Base-by-base conservation (phyloP, 306 rosid genomes). In the Sicyos edulis region DNA sequence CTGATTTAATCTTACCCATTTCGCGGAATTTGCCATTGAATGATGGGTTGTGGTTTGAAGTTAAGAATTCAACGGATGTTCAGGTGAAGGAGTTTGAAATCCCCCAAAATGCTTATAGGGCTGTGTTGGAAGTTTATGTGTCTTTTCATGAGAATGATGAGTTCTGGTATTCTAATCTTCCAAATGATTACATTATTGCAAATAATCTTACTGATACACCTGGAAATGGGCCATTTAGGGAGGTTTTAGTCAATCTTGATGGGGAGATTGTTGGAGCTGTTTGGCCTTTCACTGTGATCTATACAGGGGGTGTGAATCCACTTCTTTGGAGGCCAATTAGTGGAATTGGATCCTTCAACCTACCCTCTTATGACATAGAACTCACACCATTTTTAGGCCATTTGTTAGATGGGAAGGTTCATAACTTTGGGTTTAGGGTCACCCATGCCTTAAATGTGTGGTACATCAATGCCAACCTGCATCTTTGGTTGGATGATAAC, bases 71-170 rank as follows among this genome's bases (percentile, higher is more conserved):
- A 0, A 80, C 77, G 45, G 83, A 86, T 75, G 59, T 78, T 4
- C 79, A 59, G 51, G 50, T 72, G 81, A 88, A 87, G 83, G 80
- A 86, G 60, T 90, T 90, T 53, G 50, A 26, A 65, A 71, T 90
- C 22, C 98, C 98, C 0, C 91, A 51, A 42, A 90, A 90, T 88
- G 81, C 82, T 54, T 90, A 87, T 50, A 87, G 89, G 85, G 98
- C 91, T 86, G 86, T 90, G 74, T 82, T 93, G 53, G 98, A 93
- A 75, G 96, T 93, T 0, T 93, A 83, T 87, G 85, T 93, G 71
- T 93, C 98, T 0, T 93, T 87, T 77, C 98, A 93, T 73, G 98
- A 93, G 81, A 93, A 80, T 54, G 98, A 93, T 78, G 97, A 93
- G 51, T 88, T 79, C 74, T 93, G 97, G 96, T 93, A 88, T 73